Base-by-base conservation (phyloP, 2,329 filamentous ascomycete species). In the Claviceps fusiformis region DNA sequence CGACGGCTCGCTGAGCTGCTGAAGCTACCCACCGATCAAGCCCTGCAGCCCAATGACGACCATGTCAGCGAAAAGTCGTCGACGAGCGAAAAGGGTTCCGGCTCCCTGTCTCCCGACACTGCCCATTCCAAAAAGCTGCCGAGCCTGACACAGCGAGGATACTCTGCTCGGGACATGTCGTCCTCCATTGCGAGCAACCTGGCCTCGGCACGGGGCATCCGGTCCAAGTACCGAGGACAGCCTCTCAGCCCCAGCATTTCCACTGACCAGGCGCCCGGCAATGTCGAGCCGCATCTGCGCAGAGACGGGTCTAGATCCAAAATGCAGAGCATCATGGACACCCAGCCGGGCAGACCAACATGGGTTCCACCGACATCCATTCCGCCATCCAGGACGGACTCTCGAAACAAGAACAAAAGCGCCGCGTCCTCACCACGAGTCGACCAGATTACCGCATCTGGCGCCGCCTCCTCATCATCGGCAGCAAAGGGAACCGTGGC, bases 131-230 rank as follows among this genome's bases (percentile, higher is more conserved):
- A 57, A 9, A 63, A 65, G 57, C 66, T 67, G 60, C 62, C 62
- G 11, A 62, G 64, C 17, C 61, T 67, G 24, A 58, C 67, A 3
- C 75, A 73, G 57, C 75, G 74, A 11, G 73, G 74, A 37, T 75
- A 77, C 73, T 66, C 81, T 67, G 75, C 81, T 31, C 82, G 89
- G 56, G 86, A 91, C 56, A 73, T 85, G 56, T 82, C 85, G 3
- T 89, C 89, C 0, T 95, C 89, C 1, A 95, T 95, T 58, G 89
- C 89, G 31, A 95, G 82, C 70, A 95, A 95, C 64, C 73, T 95
- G 47, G 90, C 90, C 15, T 89, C 89, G 15, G 89, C 89, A 37
- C 79, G 90, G 59, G 90, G 90, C 19, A 95, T 95, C 61, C 77
- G 79, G 27, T 76, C 79, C 55, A 79, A 77, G 57, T 79, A 82